These are phyloP conservation scores for Cryphonectria radicalis DNA, from an alignment of 2,329 filamentous ascomycete species.

Conservation along the genomic window DNA sequence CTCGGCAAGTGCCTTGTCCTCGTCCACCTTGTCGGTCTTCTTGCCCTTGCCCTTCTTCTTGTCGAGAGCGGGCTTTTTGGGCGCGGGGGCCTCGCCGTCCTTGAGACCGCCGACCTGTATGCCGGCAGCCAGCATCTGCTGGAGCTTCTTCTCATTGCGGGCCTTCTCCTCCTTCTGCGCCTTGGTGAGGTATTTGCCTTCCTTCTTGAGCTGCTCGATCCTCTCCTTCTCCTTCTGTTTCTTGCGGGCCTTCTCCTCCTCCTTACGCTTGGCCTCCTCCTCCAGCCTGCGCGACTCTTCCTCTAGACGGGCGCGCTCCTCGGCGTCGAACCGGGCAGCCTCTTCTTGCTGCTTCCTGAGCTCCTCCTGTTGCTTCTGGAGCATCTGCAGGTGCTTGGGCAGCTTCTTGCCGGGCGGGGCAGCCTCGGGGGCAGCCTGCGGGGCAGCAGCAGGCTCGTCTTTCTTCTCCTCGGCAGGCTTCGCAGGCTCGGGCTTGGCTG, in stretches of 20 bases:
- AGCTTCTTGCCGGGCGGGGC: slow-evolving; percentile 76
- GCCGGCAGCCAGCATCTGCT: slow-evolving; percentile 82
- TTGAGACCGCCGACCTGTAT: slow-evolving; percentile 70
- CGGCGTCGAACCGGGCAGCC: slow-evolving; percentile 58
- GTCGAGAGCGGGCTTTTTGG: slow-evolving; percentile 72
- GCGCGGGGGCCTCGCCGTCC: slow-evolving; percentile 56
- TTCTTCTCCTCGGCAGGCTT: slow-evolving; percentile 59
- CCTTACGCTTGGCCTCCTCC: slow-evolving; percentile 71
- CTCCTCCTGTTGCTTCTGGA: slow-evolving; percentile 85
- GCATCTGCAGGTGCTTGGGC: slow-evolving; percentile 69
- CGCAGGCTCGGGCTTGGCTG: slow-evolving; percentile 54
- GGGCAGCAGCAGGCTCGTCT: slow-evolving; percentile 43
- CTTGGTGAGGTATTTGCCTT: slow-evolving; percentile 85
- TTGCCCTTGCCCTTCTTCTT: slow-evolving; percentile 67
- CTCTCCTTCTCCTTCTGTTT: slow-evolving; percentile 87
- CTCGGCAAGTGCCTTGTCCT: slow-evolving; percentile 78
- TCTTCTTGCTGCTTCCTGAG: slow-evolving; percentile 70
- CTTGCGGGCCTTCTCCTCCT: slow-evolving; percentile 76
- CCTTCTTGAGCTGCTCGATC: slow-evolving; percentile 85
- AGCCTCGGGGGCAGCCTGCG: slow-evolving; percentile 41
- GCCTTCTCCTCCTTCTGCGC: slow-evolving; percentile 83
- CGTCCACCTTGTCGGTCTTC: slow-evolving; percentile 67
- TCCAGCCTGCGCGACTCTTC: slow-evolving; percentile 66
- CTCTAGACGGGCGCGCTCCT: slow-evolving; percentile 58
- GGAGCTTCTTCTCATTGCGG: slow-evolving; percentile 75